These are phyloP conservation scores for Glonium stellatum DNA, from an alignment of 495 filamentous ascomycete genomes.

Conservation along the genomic window DNA sequence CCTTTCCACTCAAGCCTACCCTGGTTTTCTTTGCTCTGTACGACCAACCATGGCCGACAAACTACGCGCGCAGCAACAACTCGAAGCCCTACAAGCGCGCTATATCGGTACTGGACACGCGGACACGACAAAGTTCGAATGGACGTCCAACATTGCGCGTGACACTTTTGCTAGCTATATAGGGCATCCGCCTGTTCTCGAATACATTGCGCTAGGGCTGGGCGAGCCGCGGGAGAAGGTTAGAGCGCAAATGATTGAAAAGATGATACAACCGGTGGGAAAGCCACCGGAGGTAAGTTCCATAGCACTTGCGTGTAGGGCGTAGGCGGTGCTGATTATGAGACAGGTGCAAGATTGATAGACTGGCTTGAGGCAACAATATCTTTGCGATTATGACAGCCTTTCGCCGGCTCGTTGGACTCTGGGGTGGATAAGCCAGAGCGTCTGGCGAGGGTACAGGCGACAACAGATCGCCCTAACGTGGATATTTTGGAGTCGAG, in stretches of 20 bases:
- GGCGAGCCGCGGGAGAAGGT: constrained; percentile 78
- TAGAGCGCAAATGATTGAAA: constrained; percentile 71
- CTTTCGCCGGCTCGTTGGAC: too few relatives aligned
- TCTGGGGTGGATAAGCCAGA: too few relatives aligned
- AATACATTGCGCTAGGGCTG: constrained; percentile 85
- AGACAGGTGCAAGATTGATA: constrained; percentile 7
- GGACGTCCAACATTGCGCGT: constrained; percentile 64
- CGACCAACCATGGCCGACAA: constrained; percentile 70
- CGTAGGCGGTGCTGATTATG: background rate
- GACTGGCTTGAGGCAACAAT: background rate
- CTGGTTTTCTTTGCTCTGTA: background rate
- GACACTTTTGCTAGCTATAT: constrained; percentile 58
- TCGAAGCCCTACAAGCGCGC: constrained; percentile 88
- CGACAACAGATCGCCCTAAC: too few relatives aligned
- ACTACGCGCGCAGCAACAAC: constrained; percentile 92
- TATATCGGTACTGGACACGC: constrained; percentile 97
- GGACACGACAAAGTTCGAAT: constrained; percentile 95
- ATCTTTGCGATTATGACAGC: too few relatives aligned
- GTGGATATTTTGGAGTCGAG: too few relatives aligned
- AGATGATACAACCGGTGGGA: constrained; percentile 89
- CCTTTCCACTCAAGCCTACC: background rate
- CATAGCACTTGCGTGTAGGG: background rate
- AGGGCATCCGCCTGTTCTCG: constrained; percentile 80
- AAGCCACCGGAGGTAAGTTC: constrained; percentile 55
- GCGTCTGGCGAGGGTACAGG: too few relatives aligned